phyloP scores from a whole-genome alignment of 179 eudicot species.

The Pouteria campechiana region DNA sequence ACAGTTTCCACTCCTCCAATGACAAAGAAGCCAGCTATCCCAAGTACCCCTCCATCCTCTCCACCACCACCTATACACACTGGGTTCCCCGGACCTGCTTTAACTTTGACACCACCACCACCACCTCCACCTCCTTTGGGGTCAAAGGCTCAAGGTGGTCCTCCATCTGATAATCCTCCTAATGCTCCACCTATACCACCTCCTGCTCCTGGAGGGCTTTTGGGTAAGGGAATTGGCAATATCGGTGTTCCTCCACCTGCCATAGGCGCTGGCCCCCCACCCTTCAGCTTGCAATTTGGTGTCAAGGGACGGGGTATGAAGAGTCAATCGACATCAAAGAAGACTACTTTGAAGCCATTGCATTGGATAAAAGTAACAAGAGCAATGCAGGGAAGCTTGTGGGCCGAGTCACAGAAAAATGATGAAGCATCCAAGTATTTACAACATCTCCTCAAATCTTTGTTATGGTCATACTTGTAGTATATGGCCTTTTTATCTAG shows the following conservation, averaged over 20 bases:
- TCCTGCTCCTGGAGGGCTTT: too few species aligned
- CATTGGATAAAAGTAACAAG: conserved; percentile 84
- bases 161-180: conserved; percentile 17
- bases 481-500: background rate
- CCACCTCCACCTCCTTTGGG: conserved; percentile 31
- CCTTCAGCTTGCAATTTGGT: conserved; percentile 16
- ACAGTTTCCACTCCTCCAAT: too few species aligned
- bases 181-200: conserved; percentile 45
- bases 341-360: conserved; percentile 56
- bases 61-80: too few species aligned
- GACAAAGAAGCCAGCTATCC: too few species aligned
- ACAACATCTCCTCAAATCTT: background rate
- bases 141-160: conserved; percentile 14
- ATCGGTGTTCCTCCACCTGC: conserved; percentile 27
- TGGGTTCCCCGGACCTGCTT: too few species aligned
- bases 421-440: conserved; percentile 75
- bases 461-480: background rate
- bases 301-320: conserved; percentile 42
- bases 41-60: conserved; percentile 13
- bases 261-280: conserved; percentile 19
- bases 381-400: conserved; percentile 81
- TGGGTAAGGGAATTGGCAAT: too few species aligned
- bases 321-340: conserved; percentile 36
- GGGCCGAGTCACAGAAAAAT: conserved; percentile 83
- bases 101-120: conserved; percentile 14